Conservation (phyloP, 768 basidiomycete genomes). For the Serendipita sp. region DNA sequence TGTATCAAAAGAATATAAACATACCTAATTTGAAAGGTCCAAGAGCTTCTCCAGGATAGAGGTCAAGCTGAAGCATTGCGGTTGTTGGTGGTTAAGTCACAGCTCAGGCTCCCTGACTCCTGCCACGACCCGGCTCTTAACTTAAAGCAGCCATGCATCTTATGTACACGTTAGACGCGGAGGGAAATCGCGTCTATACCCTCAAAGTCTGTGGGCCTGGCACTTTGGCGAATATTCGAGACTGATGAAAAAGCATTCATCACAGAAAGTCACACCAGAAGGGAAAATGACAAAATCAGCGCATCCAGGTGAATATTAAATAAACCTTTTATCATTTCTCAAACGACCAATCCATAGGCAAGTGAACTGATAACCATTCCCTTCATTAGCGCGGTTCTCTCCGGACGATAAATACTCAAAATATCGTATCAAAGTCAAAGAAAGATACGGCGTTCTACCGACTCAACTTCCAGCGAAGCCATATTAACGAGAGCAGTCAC, state of each 20-base stretch:
- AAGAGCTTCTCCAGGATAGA: conserved; percentile 58
- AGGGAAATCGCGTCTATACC: conserved; percentile 76
- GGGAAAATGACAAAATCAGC: conserved; percentile 89
- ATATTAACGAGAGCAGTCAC: not conserved
- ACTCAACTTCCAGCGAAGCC: conserved; percentile 85
- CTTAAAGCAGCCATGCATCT: conserved; percentile 58
- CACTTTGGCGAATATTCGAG: too few relatives aligned
- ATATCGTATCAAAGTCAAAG: conserved; percentile 94
- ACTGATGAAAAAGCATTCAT: not conserved
- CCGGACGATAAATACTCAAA: conserved; percentile 99
- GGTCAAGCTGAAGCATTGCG: conserved; percentile 44
- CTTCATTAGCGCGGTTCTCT: conserved; percentile 71
- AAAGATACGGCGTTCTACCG: conserved; percentile 72
- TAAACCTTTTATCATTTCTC: not conserved
- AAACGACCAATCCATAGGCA: not conserved
- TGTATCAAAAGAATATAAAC: not conserved
- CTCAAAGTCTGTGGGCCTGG: conserved; percentile 47
- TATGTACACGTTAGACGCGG: conserved; percentile 77
- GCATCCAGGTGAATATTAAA: conserved; percentile 61
- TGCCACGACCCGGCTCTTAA: not conserved
- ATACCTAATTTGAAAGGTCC: conserved; percentile 65
- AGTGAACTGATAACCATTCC: not conserved
- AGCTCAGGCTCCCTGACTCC: not conserved
- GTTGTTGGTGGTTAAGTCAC: not conserved
- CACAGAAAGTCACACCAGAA: conserved; percentile 65